Evolutionary conservation across 148 eudicot species (phyloP).

Genomic region (Rhododendron molle): DNA sequence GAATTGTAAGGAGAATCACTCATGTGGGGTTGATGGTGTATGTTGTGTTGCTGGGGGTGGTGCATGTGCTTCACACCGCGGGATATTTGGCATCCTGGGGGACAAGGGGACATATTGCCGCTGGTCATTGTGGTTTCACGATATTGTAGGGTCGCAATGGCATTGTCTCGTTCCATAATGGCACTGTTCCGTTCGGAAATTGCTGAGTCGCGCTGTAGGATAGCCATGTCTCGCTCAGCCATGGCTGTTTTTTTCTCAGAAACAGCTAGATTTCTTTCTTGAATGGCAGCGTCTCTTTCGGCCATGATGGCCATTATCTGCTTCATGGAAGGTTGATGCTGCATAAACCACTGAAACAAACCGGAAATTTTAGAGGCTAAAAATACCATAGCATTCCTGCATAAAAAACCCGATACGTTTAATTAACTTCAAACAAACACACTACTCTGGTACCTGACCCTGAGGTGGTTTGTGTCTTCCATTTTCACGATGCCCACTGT

Average conservation of each 20-base stretch:
- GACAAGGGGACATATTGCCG: constrained; percentile 45
- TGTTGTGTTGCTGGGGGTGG: constrained; percentile 54
- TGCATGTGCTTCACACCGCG: constrained; percentile 66
- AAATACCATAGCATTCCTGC: not conserved
- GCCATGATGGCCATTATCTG: constrained; percentile 96
- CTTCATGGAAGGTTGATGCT: constrained; percentile 96
- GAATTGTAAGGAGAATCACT: constrained; percentile 48
- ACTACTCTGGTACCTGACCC: constrained; percentile 55
- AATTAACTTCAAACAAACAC: not conserved
- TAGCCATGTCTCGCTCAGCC: constrained; percentile 87
- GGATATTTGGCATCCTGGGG: constrained; percentile 60
- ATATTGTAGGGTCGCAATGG: constrained; percentile 74
- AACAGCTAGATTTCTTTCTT: constrained; percentile 84
- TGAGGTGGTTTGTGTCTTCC: constrained; percentile 83
- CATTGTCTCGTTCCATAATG: constrained; percentile 77
- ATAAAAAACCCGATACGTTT: not conserved
- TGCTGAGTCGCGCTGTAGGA: constrained; percentile 81
- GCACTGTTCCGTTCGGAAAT: constrained; percentile 78
- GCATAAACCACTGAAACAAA: constrained; percentile 79
- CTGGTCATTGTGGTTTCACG: constrained; percentile 52
- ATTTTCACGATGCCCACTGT: constrained; percentile 78
- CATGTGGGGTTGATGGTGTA: constrained; percentile 34
- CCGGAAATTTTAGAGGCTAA: not conserved
- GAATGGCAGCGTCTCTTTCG: constrained; percentile 92
- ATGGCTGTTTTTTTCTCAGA: constrained; percentile 83